phyloP scores from a whole-genome alignment of 805 yeast species.

The Teunomyces cretensis region DNA sequence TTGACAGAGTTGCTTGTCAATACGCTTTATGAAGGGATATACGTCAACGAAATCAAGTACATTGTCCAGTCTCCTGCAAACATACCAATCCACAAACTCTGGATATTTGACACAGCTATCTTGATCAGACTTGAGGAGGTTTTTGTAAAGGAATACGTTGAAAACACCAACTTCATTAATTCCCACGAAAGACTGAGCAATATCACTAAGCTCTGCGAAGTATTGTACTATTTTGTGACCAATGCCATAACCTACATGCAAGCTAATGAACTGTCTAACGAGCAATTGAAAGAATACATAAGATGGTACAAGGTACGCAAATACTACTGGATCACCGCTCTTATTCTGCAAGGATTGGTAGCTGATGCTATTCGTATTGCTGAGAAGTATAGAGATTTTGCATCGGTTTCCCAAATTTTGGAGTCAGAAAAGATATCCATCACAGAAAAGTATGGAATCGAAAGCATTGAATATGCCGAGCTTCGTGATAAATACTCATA shows the following conservation, averaged over 20 bases:
- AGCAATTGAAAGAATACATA: slow-evolving; percentile 26
- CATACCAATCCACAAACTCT: slow-evolving; percentile 32
- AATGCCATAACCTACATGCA: slow-evolving; percentile 38
- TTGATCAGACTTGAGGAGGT: slow-evolving; percentile 41
- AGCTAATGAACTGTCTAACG: slow-evolving; percentile 17
- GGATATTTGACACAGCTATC: slow-evolving; percentile 49
- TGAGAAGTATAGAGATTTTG: slow-evolving; percentile 64
- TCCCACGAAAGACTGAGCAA: slow-evolving; percentile 14
- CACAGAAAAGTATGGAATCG: slow-evolving; percentile 18
- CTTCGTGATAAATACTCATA: slow-evolving; percentile 35
- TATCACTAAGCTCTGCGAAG: slow-evolving; percentile 26
- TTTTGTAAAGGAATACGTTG: slow-evolving; percentile 24
- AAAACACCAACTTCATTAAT: slow-evolving; percentile 13
- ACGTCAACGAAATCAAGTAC: slow-evolving; percentile 40
- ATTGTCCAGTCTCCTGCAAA: slow-evolving; percentile 25
- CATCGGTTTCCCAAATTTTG: slow-evolving; percentile 55
- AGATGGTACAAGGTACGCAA: slow-evolving; percentile 34
- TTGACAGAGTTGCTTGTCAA: slow-evolving; percentile 23
- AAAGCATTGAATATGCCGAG: slow-evolving; percentile 14
- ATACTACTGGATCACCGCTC: slow-evolving; percentile 56
- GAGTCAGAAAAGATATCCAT: slow-evolving; percentile 30
- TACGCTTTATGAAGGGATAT: slow-evolving; percentile 32
- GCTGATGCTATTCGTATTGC: slow-evolving; percentile 60
- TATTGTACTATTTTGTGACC: slow-evolving; percentile 35
- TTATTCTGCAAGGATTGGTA: slow-evolving; percentile 51